Conservation (phyloP, 228 moss, liverwort and hornwort genomes). For the Sphagnum magellanicum region DNA sequence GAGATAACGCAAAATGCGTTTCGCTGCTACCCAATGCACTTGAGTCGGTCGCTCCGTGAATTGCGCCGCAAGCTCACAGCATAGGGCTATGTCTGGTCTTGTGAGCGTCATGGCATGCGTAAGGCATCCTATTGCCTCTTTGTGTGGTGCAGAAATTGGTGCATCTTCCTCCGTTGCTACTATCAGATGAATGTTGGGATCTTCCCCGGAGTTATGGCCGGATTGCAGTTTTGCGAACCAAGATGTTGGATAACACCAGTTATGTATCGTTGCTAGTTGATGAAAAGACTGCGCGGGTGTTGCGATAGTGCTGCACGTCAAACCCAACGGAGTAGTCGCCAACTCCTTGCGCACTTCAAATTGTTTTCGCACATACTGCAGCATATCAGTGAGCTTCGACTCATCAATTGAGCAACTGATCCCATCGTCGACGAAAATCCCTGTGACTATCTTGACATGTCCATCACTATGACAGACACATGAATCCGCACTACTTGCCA, state of each 20-base stretch:
- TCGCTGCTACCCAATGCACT: not conserved
- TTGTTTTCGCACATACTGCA: not conserved
- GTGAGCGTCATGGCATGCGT: not conserved
- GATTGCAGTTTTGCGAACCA: not conserved
- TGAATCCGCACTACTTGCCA: not conserved
- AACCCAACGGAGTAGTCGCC: not conserved
- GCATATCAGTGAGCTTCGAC: not conserved
- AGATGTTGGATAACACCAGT: not conserved
- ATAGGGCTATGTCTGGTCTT: not conserved
- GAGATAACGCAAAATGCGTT: not conserved
- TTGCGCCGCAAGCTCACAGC: not conserved
- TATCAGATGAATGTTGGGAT: not conserved
- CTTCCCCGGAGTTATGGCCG: not conserved
- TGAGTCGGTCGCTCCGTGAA: not conserved
- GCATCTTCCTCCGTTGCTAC: not conserved
- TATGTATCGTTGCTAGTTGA: not conserved
- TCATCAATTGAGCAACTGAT: not conserved
- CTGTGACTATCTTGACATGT: not conserved
- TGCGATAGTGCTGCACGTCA: not conserved
- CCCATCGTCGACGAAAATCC: constrained; percentile 4
- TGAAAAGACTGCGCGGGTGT: not conserved
- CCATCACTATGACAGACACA: not conserved
- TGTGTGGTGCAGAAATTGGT: not conserved
- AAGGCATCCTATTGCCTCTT: constrained; percentile 2
- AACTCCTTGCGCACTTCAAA: not conserved